These are phyloP conservation scores for Ustilago xerochloae DNA, from an alignment of 1,284 basidiomycete species.

Conservation along the genomic window DNA sequence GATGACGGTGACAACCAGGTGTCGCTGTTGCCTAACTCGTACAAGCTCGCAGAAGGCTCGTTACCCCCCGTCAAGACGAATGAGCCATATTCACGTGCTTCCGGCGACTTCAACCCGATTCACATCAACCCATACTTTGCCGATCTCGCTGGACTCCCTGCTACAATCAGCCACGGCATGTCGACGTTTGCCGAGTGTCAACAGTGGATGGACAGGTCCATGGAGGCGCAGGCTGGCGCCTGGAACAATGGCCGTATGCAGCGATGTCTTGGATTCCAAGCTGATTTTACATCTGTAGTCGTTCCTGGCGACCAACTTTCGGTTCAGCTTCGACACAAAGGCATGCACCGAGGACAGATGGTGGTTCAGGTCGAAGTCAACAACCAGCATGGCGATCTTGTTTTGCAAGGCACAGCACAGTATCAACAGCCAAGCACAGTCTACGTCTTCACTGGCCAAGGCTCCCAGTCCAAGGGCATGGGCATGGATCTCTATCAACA, in stretches of 20 bases:
- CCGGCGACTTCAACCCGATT: conserved; percentile 95
- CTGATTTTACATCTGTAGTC: conserved; percentile 91
- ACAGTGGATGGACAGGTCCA: conserved; percentile 91
- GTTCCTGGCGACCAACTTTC: conserved; percentile 89
- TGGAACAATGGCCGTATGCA: no score
- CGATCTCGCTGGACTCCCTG: conserved; percentile 89
- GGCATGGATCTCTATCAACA: conserved; percentile 97
- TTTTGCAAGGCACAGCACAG: conserved; percentile 89
- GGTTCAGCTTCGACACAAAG: conserved; percentile 76
- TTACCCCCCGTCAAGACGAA: conserved; percentile 81
- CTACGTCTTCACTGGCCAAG: conserved; percentile 98
- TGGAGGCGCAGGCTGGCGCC: conserved; percentile 89
- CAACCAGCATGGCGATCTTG: conserved; percentile 87
- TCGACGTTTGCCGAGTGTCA: conserved; percentile 96
- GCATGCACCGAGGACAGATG: conserved; percentile 71
- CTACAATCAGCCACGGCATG: conserved; percentile 98
- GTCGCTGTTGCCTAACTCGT: no score
- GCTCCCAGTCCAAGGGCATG: conserved; percentile 98
- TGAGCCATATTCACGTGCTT: conserved; percentile 91
- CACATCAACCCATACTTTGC: conserved; percentile 99
- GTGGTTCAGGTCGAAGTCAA: conserved; percentile 89
- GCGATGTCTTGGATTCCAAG: conserved; percentile 70
- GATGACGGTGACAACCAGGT: conserved; percentile 71
- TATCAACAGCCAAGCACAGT: conserved; percentile 84
- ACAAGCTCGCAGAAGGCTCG: conserved; percentile 47